Conservation (phyloP, 352 stramenopile species). For the Plasmopara muralis region DNA sequence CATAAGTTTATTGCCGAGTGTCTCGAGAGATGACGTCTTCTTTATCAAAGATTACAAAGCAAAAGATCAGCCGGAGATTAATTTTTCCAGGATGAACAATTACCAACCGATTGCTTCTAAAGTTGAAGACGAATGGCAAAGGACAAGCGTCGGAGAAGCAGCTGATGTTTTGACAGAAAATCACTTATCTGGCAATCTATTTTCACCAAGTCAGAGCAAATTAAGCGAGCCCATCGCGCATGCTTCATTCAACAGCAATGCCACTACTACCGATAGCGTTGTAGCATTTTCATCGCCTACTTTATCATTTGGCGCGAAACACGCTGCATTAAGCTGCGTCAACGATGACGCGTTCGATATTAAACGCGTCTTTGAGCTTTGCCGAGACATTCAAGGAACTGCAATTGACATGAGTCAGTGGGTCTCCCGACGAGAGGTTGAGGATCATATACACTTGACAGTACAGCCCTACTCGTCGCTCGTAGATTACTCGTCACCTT, state of each 20-base stretch:
- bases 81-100: slow-evolving; percentile 3
- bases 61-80: background rate
- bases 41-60: slow-evolving; percentile 1
- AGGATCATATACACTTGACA: slow-evolving; percentile 17
- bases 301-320: background rate
- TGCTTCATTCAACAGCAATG: background rate
- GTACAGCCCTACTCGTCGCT: slow-evolving; percentile 8
- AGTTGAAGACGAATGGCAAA: background rate
- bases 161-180: background rate
- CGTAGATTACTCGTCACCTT: slow-evolving; percentile 9
- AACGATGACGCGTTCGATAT: slow-evolving; percentile 12
- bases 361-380: slow-evolving; percentile 36
- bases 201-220: background rate
- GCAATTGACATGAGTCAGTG: slow-evolving; percentile 40
- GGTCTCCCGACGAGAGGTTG: slow-evolving; percentile 23
- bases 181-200: background rate
- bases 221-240: background rate
- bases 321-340: slow-evolving; percentile 1
- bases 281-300: background rate
- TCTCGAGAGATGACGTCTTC: slow-evolving; percentile 7
- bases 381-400: slow-evolving; percentile 43
- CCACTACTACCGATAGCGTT: background rate
- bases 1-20: slow-evolving; percentile 21
- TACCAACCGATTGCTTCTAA: slow-evolving; percentile 6
- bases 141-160: background rate